These are phyloP conservation scores for Pyrrhoderma lamaoense DNA, from an alignment of 1,284 basidiomycete species.

Conservation along the genomic window DNA sequence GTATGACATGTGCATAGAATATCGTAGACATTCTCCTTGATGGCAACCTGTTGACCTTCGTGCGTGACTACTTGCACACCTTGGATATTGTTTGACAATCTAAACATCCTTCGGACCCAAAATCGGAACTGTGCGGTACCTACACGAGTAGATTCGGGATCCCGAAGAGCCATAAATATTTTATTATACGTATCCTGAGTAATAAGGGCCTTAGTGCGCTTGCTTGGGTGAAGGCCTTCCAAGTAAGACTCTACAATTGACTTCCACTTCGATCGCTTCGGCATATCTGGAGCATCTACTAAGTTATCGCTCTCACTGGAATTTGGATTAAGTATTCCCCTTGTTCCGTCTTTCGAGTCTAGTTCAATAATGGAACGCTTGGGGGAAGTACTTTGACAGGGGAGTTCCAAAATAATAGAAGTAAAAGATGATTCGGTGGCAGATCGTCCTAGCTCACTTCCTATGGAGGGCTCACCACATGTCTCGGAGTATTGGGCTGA, in stretches of 20 bases:
- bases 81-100: conserved; percentile 18
- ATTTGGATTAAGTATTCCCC: too few species aligned
- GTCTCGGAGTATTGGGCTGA: too few species aligned
- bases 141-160: conserved; percentile 35
- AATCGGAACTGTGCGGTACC: conserved; percentile 65
- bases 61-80: conserved; percentile 44
- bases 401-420: too few species aligned
- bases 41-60: conserved; percentile 60
- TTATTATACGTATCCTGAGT: conserved; percentile 59
- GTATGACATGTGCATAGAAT: conserved; percentile 66
- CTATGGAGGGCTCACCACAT: too few species aligned
- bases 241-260: conserved; percentile 49
- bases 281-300: conserved; percentile 34
- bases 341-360: too few species aligned
- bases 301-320: too few species aligned
- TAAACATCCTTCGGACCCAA: conserved; percentile 77
- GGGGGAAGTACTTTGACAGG: too few species aligned
- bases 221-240: conserved; percentile 43
- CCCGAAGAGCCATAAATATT: conserved; percentile 57
- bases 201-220: conserved; percentile 64
- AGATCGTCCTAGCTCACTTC: too few species aligned
- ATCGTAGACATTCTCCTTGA: conserved; percentile 70
- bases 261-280: conserved; percentile 49
- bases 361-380: too few species aligned
- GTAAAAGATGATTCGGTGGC: too few species aligned